These are phyloP conservation scores for Penicillium hordei DNA, from an alignment of 2,329 filamentous ascomycete species.

Conservation along the genomic window DNA sequence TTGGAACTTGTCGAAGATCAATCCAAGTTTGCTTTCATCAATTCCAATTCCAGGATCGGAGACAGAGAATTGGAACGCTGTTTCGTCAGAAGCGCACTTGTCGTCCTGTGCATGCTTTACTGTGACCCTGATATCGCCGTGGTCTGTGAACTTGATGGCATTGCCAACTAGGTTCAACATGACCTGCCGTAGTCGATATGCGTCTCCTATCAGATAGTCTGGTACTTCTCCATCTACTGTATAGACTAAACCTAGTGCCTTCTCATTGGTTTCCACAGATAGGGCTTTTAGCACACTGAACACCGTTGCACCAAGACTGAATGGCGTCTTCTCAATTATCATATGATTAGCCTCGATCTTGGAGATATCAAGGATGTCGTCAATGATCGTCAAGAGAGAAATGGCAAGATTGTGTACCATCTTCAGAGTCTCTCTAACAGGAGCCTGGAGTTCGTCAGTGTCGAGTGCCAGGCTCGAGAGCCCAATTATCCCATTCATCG, in stretches of 20 bases:
- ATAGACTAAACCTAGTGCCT: constrained; percentile 84
- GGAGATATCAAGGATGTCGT: constrained; percentile 66
- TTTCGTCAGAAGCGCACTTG: constrained; percentile 67
- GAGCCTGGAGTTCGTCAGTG: constrained; percentile 84
- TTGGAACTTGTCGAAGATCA: constrained; percentile 97
- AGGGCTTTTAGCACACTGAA: constrained; percentile 96
- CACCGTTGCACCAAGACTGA: constrained; percentile 84
- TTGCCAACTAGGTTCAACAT: constrained; percentile 94
- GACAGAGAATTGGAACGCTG: constrained; percentile 89
- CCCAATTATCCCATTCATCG: constrained; percentile 93
- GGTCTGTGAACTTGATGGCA: constrained; percentile 95
- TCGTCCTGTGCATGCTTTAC: constrained; percentile 66
- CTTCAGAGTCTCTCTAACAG: constrained; percentile 93
- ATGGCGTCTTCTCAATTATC: constrained; percentile 94
- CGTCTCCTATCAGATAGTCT: constrained; percentile 89
- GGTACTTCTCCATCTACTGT: constrained; percentile 86
- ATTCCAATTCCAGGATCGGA: constrained; percentile 94
- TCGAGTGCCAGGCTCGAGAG: constrained; percentile 94
- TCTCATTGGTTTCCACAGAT: constrained; percentile 92
- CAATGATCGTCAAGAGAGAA: constrained; percentile 90
- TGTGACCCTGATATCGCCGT: constrained; percentile 85
- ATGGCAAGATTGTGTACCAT: constrained; percentile 94
- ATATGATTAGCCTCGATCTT: constrained; percentile 89
- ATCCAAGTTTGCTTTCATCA: constrained; percentile 83
- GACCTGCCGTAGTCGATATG: constrained; percentile 88